Evolutionary conservation across 225 moss, liverwort and hornwort species (phyloP), one percentile per base, ranked within the genome.

Genomic region (Climacium dendroides): DNA sequence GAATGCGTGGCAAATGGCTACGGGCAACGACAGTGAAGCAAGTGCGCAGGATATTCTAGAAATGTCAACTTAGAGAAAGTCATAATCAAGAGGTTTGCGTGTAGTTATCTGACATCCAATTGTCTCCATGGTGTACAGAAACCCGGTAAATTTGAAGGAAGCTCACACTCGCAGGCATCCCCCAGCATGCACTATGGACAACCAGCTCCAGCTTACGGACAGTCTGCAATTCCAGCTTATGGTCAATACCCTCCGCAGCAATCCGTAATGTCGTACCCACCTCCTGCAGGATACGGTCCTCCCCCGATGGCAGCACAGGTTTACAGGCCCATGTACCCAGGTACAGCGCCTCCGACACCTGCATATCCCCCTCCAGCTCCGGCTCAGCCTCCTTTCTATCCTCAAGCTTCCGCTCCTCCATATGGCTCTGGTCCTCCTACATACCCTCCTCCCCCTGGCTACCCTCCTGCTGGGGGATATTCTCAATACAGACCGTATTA

Each of bases 281-380:
- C 89, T 35, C 69, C 89, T 28, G 69, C 74, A 74, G 89, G 87
- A 61, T 90, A 92, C n/a, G 71, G 80, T 64, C 52, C 88, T 73
- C 88, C 86, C 7, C 67, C 79, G 28, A 29, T 25, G 55, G 71
- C 80, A 34, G 82, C 82, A 26, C 75, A 74, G 25, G 65, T 35
- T 47, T 78, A 80, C 59, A 54, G 19, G 35, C 60, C 89, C 67
- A 32, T 12, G 75, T 88, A 90, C 82, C 84, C 84, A 18, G 41
- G 86, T 37, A 32, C 78, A 14, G 41, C 85, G 45, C 48, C 90
- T 2, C 70, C 85, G 9, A n/a, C 81, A 79, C 6, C 90, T 41
- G 79, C 79, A 43, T 79, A 59, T 43, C 53, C 88, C 9, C 73
- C 86, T 64, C 10, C 60, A 6, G 28, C 79, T 83, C 45, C 76